Evolutionary conservation across 495 filamentous ascomycete genomes (phyloP), one percentile per base, ranked within the genome.

Genomic region (Xylaria grammica): DNA sequence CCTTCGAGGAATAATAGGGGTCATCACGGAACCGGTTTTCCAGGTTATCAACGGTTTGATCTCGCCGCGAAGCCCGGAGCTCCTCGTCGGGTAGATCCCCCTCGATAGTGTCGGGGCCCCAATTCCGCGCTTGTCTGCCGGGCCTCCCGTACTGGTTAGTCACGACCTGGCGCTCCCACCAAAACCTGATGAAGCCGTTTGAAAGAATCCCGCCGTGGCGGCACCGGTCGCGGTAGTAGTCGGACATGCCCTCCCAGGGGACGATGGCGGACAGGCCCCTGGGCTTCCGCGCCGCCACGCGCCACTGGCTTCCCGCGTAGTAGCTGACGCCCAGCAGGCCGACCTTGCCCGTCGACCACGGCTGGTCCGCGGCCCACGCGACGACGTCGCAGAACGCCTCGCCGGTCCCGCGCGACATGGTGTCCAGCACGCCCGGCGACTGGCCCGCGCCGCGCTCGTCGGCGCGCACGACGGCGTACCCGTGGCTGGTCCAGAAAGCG

Each of bases 231-330:
- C 86, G 81, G 67, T 89, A 90, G 60, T 86, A 88, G 62, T 90
- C 87, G 0, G 82, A 85, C 85, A 89, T 87, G n/a, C 87, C 87
- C 67, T 90, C 87, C 60, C 87, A 90, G 0, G 87, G 87, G 11
- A 89, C 78, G 13, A 89, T 89, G 44, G 81, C 82, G 0, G 82
- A 72, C 22, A 90, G 65, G 4, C 86, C 87, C 71, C 84, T 85
- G 0, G 87, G 87, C 38, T 80, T 75, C 7, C 86, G 77, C 11
- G 87, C 87, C 0, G 86, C 86, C 0, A 89, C 87, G 0, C 85
- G 78, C 87, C 87, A 90, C 74, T 90, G 87, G 6, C 69, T 69
- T 0, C 85, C 86, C 15, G 85, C 87, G 67, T 84, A 89, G 71
- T 90, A 89, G 56, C 78, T 83, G 49, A 90, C 84, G 4, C 87